phyloP scores from a whole-genome alignment of 306 rosid genomes.

The Pyrus pyrifolia region DNA sequence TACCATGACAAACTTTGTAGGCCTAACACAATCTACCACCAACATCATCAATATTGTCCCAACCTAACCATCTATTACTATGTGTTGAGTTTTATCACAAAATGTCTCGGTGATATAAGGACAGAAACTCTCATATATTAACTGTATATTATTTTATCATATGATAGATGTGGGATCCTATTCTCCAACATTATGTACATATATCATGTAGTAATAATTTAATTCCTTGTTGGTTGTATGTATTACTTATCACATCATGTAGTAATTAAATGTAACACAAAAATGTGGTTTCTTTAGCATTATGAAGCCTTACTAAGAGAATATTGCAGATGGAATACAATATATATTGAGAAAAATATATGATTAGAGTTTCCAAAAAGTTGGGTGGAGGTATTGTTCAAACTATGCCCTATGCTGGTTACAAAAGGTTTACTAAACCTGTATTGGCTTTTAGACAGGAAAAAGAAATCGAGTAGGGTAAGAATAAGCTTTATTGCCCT shows the following conservation, averaged over 20 bases:
- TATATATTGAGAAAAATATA: constrained; percentile 42
- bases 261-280: too few species aligned
- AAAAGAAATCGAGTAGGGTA: constrained; percentile 7
- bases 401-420: constrained; percentile 30
- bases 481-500: constrained; percentile 30
- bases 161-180: too few species aligned
- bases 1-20: too few species aligned
- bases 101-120: too few species aligned
- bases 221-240: not conserved
- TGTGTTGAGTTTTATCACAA: too few species aligned
- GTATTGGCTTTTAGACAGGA: constrained; percentile 28
- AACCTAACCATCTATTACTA: too few species aligned
- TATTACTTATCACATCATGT: not conserved
- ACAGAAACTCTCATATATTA: too few species aligned
- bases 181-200: not conserved
- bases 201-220: not conserved
- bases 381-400: constrained; percentile 15
- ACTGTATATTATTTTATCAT: too few species aligned
- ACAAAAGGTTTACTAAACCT: constrained; percentile 46
- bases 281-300: not conserved
- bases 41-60: too few species aligned
- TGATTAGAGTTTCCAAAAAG: constrained; percentile 52
- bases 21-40: too few species aligned
- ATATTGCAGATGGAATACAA: not conserved
- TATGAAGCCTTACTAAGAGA: not conserved